Conservation (phyloP, 352 stramenopile species). For the Pythium phragmiticola region DNA sequence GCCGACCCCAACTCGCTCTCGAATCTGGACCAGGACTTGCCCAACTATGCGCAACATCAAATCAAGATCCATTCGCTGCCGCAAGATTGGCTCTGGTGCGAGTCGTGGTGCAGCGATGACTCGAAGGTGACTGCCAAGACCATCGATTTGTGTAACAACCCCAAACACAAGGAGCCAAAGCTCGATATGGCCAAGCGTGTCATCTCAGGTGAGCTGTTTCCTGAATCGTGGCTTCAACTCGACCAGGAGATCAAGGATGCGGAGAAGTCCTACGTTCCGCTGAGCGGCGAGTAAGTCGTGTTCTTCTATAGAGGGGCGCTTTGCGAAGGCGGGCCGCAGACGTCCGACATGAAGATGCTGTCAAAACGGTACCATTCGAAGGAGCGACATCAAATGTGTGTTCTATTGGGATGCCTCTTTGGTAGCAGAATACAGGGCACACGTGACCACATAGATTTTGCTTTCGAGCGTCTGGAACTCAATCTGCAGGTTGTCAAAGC, state of each 20-base stretch:
- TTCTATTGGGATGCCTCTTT: neutral
- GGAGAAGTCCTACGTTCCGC: constrained; percentile 30
- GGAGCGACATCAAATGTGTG: too few species aligned
- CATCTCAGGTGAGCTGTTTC: constrained; percentile 96
- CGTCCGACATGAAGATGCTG: too few species aligned
- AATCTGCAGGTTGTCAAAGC: constrained; percentile 75
- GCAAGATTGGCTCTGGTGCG: constrained; percentile 99
- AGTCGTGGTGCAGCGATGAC: constrained; percentile 99
- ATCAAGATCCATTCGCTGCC: constrained; percentile 97
- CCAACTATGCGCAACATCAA: constrained; percentile 96
- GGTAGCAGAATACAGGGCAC: constrained; percentile 31
- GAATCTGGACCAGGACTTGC: constrained; percentile 99
- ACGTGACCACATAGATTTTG: constrained; percentile 62
- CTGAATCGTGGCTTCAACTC: constrained; percentile 98
- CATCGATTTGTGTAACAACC: constrained; percentile 99
- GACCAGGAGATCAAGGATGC: constrained; percentile 95
- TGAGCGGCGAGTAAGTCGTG: constrained; percentile 4
- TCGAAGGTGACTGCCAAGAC: constrained; percentile 98
- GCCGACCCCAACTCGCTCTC: constrained; percentile 98
- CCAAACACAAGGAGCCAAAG: constrained; percentile 99
- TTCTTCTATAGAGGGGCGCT: neutral
- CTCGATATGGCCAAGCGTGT: constrained; percentile 99
- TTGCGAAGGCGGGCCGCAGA: neutral
- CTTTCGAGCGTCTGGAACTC: constrained; percentile 73
- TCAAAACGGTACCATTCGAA: too few species aligned